Conservation (phyloP, 441 rosid genomes). For the Sinapis alba region DNA sequence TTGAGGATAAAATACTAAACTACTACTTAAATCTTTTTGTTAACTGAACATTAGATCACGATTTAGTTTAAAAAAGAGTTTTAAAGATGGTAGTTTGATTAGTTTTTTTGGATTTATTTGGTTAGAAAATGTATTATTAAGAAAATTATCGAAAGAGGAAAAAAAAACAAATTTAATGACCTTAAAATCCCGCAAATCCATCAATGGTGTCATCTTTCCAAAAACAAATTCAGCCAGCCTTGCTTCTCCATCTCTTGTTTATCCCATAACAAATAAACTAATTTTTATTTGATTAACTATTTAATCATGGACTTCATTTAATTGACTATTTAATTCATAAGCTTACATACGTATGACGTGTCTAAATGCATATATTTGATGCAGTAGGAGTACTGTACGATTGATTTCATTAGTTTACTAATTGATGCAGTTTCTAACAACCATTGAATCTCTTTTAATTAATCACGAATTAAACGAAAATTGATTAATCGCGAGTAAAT, state of each 20-base stretch:
- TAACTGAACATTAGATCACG: neutral
- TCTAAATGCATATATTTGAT: neutral
- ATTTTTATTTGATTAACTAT: neutral
- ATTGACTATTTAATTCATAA: neutral
- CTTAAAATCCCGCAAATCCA: constrained; percentile 36
- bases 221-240: constrained; percentile 43
- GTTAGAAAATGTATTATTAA: neutral
- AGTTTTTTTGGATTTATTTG: constrained; percentile 32
- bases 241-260: neutral
- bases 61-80: neutral
- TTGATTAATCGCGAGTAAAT: neutral
- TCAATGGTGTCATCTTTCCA: constrained; percentile 25
- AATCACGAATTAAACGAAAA: neutral
- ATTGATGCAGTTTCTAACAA: constrained; percentile 33
- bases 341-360: constrained; percentile 8
- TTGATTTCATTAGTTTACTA: neutral
- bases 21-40: neutral
- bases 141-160: neutral
- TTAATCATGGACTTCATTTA: neutral
- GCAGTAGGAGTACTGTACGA: constrained; percentile 24
- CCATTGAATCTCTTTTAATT: neutral
- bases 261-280: neutral
- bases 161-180: constrained; percentile 32
- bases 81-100: constrained; percentile 27
- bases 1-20: neutral